A percentile compares a stretch with the other conserved stretches of the same genome.
Conservation (phyloP, 345 rosid genomes). For the Dipteronia dyeriana region DNA sequence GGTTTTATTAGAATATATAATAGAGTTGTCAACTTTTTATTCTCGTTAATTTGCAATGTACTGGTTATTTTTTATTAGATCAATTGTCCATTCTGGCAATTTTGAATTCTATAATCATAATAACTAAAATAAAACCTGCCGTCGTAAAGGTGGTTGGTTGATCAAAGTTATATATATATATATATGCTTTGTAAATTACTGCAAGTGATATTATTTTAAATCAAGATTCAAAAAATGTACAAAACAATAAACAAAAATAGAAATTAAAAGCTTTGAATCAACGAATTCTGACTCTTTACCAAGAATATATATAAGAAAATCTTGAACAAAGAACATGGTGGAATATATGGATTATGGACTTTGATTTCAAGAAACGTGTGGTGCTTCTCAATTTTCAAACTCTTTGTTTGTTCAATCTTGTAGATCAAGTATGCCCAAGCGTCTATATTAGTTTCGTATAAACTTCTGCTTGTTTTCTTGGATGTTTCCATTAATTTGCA, state of each 20-base stretch:
- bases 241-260: background rate
- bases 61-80: background rate
- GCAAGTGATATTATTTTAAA: background rate
- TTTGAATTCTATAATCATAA: background rate
- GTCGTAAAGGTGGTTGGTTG: background rate
- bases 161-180: background rate
- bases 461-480: slow-evolving; percentile 25
- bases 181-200: background rate
- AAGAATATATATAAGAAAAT: background rate
- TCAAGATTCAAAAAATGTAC: background rate
- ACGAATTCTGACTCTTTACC: background rate
- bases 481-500: background rate
- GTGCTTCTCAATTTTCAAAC: background rate
- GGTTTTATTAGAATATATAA: background rate
- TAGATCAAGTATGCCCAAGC: background rate
- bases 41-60: background rate
- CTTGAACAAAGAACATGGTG: background rate
- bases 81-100: background rate
- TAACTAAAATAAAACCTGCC: background rate
- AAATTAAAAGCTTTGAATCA: slow-evolving; percentile 13
- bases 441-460: background rate
- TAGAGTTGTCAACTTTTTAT: slow-evolving; percentile 5
- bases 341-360: background rate
- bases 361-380: slow-evolving; percentile 14
- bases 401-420: background rate